These are phyloP conservation scores for Lactifluus subvellereus DNA, from an alignment of 768 basidiomycete species.

Conservation along the genomic window DNA sequence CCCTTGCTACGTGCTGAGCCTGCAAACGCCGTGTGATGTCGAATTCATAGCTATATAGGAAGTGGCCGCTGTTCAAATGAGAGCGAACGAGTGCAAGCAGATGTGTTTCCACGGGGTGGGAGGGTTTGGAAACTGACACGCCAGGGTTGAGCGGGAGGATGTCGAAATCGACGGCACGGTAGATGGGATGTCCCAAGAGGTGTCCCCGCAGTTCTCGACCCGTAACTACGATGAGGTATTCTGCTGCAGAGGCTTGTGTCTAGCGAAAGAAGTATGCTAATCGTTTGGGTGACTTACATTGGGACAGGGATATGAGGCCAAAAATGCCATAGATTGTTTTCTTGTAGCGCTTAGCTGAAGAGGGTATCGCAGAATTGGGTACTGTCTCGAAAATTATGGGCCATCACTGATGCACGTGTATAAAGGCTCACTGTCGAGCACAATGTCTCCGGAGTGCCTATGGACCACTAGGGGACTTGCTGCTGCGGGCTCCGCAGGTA, in stretches of 20 bases:
- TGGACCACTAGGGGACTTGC: conserved; percentile 66
- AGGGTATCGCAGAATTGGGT: conserved; percentile 35
- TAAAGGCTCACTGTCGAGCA: conserved; percentile 52
- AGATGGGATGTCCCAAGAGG: conserved; percentile 82
- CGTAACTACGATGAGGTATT: conserved; percentile 88
- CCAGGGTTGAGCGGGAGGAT: conserved; percentile 80
- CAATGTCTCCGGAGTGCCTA: conserved; percentile 69
- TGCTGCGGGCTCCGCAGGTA: conserved; percentile 56
- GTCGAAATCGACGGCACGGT: conserved; percentile 84
- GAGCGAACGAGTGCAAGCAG: conserved; percentile 80
- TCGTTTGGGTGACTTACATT: conserved; percentile 45
- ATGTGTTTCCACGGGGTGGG: conserved; percentile 84
- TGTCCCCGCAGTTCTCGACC: conserved; percentile 71
- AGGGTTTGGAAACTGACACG: conserved; percentile 58
- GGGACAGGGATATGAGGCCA: conserved; percentile 68
- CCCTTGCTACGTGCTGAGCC: conserved; percentile 60
- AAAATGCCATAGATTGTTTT: conserved; percentile 71
- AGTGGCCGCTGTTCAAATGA: conserved; percentile 72
- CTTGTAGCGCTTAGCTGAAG: conserved; percentile 51
- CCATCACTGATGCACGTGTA: conserved; percentile 5
- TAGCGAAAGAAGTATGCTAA: not conserved
- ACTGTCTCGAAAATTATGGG: conserved; percentile 8
- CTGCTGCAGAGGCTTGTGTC: conserved; percentile 48
- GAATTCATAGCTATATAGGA: conserved; percentile 88
- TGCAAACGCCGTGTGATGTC: conserved; percentile 87